Evolutionary conservation across 1,139 yeast species (phyloP).

Genomic region (Wickerhamiella pararugosa): DNA sequence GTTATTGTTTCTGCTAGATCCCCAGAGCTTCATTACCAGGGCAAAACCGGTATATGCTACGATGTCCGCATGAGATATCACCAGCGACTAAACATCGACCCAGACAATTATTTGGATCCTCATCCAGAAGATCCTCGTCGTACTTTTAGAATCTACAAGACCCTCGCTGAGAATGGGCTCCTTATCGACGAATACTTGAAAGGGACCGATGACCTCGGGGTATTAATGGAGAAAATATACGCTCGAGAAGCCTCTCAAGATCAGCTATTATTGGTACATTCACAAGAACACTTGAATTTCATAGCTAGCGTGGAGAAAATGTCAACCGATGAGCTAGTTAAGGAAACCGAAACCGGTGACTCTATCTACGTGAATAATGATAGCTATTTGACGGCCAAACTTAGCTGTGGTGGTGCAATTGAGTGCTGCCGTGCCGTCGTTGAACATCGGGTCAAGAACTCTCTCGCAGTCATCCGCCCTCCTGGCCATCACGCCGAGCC

Average conservation of each 20-base stretch:
- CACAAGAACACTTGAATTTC: conserved; percentile 62
- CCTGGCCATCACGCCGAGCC: conserved; percentile 99
- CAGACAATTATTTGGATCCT: conserved; percentile 90
- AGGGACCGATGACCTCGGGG: conserved; percentile 77
- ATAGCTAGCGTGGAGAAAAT: conserved; percentile 63
- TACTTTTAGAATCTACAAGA: conserved; percentile 82
- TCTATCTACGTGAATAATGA: conserved; percentile 92
- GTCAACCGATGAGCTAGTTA: conserved; percentile 62
- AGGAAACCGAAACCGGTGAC: conserved; percentile 84
- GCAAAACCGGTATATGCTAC: conserved; percentile 82
- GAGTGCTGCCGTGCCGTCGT: conserved; percentile 94
- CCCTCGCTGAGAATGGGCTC: conserved; percentile 85
- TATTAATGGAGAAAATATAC: conserved; percentile 74
- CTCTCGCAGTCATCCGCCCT: conserved; percentile 90
- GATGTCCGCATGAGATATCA: conserved; percentile 97
- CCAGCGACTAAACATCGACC: conserved; percentile 83
- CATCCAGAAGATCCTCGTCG: conserved; percentile 99
- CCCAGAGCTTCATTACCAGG: conserved; percentile 5
- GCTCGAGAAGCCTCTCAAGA: conserved; percentile 78
- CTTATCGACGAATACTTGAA: conserved; percentile 67
- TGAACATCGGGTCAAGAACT: conserved; percentile 81
- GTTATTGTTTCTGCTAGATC: conserved; percentile 14
- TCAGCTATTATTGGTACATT: conserved; percentile 77
- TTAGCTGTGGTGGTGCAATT: conserved; percentile 93
- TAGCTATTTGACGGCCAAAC: conserved; percentile 69